A percentile compares a stretch with the other conserved stretches of the same genome.
These are phyloP conservation scores for Saccharomycopsis amapae DNA, from an alignment of 805 yeast genomes.

Conservation along the genomic window DNA sequence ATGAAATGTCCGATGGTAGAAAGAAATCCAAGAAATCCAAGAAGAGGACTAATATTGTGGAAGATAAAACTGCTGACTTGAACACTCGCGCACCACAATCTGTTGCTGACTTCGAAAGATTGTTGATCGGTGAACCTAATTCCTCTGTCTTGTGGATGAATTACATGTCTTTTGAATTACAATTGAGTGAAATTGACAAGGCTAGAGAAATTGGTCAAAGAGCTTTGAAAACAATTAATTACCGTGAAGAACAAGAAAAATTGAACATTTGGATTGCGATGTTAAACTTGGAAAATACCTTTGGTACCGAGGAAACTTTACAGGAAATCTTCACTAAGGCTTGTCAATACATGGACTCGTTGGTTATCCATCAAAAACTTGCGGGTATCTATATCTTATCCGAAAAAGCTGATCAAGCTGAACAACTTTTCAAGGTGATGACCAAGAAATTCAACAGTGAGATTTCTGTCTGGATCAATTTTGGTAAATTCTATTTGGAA, in stretches of 20 bases:
- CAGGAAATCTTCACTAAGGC: constrained; percentile 78
- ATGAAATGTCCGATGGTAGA: constrained; percentile 29
- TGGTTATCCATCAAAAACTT: constrained; percentile 71
- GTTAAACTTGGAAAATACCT: constrained; percentile 86
- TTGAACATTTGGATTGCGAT: constrained; percentile 94
- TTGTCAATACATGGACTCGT: constrained; percentile 86
- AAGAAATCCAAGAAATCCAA: constrained; percentile 40
- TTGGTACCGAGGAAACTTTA: constrained; percentile 78
- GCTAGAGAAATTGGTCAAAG: constrained; percentile 91
- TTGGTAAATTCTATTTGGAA: constrained; percentile 68
- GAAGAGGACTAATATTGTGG: constrained; percentile 38
- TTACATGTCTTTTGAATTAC: constrained; percentile 96
- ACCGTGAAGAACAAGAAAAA: constrained; percentile 89
- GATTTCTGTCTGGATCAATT: constrained; percentile 72
- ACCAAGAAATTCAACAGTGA: constrained; percentile 74
- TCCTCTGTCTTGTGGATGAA: constrained; percentile 95
- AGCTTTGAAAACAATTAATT: constrained; percentile 83
- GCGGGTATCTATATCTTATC: constrained; percentile 68
- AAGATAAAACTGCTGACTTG: constrained; percentile 81
- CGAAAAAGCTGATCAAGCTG: constrained; percentile 67
- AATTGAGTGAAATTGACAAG: constrained; percentile 86
- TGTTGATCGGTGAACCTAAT: constrained; percentile 86
- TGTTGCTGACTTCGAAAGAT: constrained; percentile 82
- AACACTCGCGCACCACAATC: constrained; percentile 87
- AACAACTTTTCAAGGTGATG: constrained; percentile 54